Evolutionary conservation across 257 asterid species (phyloP).

Genomic region (Prunella vulgaris): DNA sequence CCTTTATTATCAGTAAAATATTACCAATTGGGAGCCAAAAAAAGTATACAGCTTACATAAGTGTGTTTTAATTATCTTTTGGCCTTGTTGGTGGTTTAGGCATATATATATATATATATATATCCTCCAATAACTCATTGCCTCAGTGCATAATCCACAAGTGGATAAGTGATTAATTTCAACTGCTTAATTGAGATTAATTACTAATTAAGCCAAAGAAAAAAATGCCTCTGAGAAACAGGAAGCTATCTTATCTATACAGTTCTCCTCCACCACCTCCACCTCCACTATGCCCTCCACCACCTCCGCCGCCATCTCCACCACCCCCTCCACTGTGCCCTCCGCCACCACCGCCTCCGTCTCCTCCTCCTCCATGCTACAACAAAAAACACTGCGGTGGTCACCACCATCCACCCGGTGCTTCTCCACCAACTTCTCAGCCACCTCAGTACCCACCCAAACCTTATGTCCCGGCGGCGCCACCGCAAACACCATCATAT

Average conservation of each 20-base stretch:
- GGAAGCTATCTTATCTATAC: constrained; percentile 24
- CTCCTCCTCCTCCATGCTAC: constrained; percentile 23
- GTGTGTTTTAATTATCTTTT: neutral
- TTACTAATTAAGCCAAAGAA: neutral
- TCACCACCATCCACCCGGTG: constrained; percentile 35
- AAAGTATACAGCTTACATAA: constrained; percentile 10
- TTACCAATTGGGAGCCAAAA: constrained; percentile 23
- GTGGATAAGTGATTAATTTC: constrained; percentile 19
- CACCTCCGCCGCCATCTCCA: constrained; percentile 5
- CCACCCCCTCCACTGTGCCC: neutral
- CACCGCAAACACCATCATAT: constrained; percentile 14
- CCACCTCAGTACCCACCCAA: constrained; percentile 15
- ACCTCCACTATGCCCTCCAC: constrained; percentile 27
- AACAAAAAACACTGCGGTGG: constrained; percentile 29
- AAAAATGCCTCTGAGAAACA: constrained; percentile 34
- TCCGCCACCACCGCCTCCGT: constrained; percentile 14
- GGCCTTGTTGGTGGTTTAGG: constrained; percentile 14
- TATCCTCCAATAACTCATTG: constrained; percentile 8
- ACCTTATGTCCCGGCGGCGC: neutral
- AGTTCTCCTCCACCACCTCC: constrained; percentile 41
- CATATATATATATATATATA: constrained; percentile 24
- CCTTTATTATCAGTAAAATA: neutral
- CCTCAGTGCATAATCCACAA: constrained; percentile 3
- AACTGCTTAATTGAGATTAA: neutral
- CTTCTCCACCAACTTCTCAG: constrained; percentile 27